These are phyloP conservation scores for Sisymbrium irio DNA, from an alignment of 345 rosid genomes.

Conservation along the genomic window DNA sequence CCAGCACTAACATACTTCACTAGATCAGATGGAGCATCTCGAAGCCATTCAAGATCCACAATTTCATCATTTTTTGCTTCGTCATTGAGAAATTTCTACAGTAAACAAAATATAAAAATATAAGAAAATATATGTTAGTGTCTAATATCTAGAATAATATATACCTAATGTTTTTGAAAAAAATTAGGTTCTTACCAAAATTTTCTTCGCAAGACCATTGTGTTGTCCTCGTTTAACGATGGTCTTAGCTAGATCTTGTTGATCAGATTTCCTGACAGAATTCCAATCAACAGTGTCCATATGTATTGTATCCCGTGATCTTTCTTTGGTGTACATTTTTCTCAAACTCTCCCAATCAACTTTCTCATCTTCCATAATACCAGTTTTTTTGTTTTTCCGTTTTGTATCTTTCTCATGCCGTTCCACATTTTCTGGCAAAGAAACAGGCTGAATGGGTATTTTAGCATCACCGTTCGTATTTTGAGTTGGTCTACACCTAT, in stretches of 20 bases:
- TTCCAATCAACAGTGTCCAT: slow-evolving; percentile 69
- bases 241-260: slow-evolving; percentile 23
- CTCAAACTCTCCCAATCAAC: slow-evolving; percentile 53
- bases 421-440: background rate
- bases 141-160: background rate
- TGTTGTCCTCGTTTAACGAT: slow-evolving; percentile 61
- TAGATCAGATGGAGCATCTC: slow-evolving; percentile 50
- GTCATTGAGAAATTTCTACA: slow-evolving; percentile 55
- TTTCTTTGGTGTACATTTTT: slow-evolving; percentile 30
- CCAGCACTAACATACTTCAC: slow-evolving; percentile 45
- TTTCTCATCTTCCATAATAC: slow-evolving; percentile 4
- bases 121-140: background rate
- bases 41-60: slow-evolving; percentile 76
- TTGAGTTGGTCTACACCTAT: too few relatives aligned
- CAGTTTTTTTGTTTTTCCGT: slow-evolving; percentile 18
- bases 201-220: slow-evolving; percentile 33
- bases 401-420: background rate
- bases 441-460: background rate
- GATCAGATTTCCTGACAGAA: slow-evolving; percentile 41
- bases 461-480: background rate
- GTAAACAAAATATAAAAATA: too few relatives aligned
- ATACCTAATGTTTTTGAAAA: background rate
- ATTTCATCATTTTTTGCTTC: slow-evolving; percentile 36
- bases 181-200: slow-evolving; percentile 42
- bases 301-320: slow-evolving; percentile 27